Base-by-base conservation (phyloP, 768 basidiomycete genomes). In the Pleurotus cornucopiae region DNA sequence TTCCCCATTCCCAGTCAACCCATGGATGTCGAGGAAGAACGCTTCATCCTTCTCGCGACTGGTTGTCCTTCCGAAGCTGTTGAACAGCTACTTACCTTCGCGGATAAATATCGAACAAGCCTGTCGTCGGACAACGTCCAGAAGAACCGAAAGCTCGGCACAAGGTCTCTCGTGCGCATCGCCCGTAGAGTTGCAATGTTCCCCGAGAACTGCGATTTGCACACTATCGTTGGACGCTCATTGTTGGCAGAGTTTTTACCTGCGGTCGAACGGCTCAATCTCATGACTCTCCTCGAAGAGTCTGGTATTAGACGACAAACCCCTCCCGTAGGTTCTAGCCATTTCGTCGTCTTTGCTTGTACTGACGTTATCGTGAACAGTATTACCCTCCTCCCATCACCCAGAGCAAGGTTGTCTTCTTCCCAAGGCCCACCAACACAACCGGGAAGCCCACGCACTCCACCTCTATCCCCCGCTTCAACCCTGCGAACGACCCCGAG, bases 121-220 rank as follows among this genome's bases (percentile, higher is more conserved):
- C 76, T 85, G 67, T 78, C 79, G 3, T 69, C 74, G 1, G 84
- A 85, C 30, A 78, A 76, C 48, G 75, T 81, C 11, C 74, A 83
- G 62, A 85, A 83, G 69, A 83, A 81, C 62, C 72, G 85, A 34
- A 83, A 80, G 61, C 76, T 88, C 9, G 85, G 85, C 12, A 88
- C 85, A 23, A 67, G 84, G 5, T 71, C 83, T 5, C 72, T 88
- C 7, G 69, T 85, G 11, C 70, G 84, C 52, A 81, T 86, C 34
- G 76, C 82, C 2, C 68, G 73, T 14, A 71, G 79, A 14, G 61
- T 86, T 12, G 77, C 80, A 1, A 62, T 71, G 47, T 77, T 76
- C 57, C 75, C 77, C 4, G 68, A 71, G 26, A 72, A 74, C 37
- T 65, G 67, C n/a, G 78, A 83, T 62, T 61, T 84, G 56, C 67